Evolutionary conservation across 2,329 filamentous ascomycete genomes (phyloP), one percentile per base, ranked within the genome.

Genomic region (Sphaerulina vaccinii): DNA sequence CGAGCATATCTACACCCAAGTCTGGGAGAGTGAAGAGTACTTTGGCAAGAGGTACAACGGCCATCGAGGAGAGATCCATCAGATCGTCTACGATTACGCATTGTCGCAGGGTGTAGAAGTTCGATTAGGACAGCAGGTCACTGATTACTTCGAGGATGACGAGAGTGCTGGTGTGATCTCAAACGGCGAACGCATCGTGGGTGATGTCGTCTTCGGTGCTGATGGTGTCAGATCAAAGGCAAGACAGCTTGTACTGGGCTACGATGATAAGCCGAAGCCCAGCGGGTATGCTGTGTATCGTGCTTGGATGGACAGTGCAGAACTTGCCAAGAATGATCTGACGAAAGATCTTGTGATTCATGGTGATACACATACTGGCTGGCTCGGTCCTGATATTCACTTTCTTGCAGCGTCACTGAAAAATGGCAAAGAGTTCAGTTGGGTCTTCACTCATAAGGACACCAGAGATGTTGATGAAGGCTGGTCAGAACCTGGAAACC

Each of bases 161-260:
- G 46, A 52, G 9, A 55, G 56, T 39, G 58, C 62, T 5, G 62
- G 65, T 33, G 63, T 66, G 21, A 45, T 65, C 29, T 55, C 60
- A 4, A 67, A 71, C 24, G 58, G 65, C 3, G 39, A 69, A 63
- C 70, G 65, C 2, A 70, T 75, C 52, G 47, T 58, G 2, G 78
- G 74, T 0, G 77, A 81, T 58, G 58, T 80, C 0, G 71, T 81
- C 2, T 65, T 81, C 5, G 79, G 76, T 3, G 77, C 76, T 21
- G 79, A 81, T 62, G 73, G 77, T 5, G 79, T 80, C 47, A 75
- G 79, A 53, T 77, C 74, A 29, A 74, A 75, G 24, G 75, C 78
- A 0, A 66, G 78, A 23, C 73, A 74, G 49, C 68, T 80, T 1
- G 77, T 81, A 3, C 70, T 80, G 3, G 78, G 78, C 1, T 79